phyloP scores from a whole-genome alignment of 148 eudicot species.

The Heliamphora exappendiculata region DNA sequence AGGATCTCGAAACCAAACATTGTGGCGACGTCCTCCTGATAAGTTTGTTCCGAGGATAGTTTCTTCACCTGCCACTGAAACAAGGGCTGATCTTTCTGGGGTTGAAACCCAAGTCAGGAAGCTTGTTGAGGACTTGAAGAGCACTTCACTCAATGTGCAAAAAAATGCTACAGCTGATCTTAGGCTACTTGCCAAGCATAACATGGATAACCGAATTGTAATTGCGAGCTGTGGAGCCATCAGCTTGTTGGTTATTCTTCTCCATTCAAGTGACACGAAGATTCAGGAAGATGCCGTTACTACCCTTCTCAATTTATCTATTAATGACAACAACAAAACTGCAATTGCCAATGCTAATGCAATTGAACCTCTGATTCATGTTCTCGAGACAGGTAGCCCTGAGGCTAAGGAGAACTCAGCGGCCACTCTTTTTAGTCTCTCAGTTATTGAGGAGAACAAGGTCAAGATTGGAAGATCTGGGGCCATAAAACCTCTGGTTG shows the following conservation, averaged over 20 bases:
- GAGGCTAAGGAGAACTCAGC: constrained; percentile 91
- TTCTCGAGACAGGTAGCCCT: constrained; percentile 63
- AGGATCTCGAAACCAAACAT: constrained; percentile 41
- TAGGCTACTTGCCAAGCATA: constrained; percentile 67
- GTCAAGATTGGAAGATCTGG: constrained; percentile 58
- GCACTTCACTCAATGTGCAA: constrained; percentile 43
- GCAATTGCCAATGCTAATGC: constrained; percentile 67
- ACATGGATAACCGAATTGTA: constrained; percentile 66
- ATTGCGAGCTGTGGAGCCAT: constrained; percentile 67
- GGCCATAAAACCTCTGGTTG: constrained; percentile 73
- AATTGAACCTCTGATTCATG: constrained; percentile 70
- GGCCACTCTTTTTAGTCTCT: constrained; percentile 72
- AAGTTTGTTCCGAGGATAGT: constrained; percentile 46
- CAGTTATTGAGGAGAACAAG: constrained; percentile 61
- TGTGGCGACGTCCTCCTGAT: constrained; percentile 43
- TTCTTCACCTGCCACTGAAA: constrained; percentile 35
- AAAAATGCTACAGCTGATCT: constrained; percentile 53
- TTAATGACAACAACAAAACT: constrained; percentile 68
- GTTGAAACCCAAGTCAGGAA: constrained; percentile 44
- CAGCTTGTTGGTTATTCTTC: constrained; percentile 49
- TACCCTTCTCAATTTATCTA: constrained; percentile 77
- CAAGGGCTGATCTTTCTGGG: constrained; percentile 37
- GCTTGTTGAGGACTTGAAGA: constrained; percentile 52
- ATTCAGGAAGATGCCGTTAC: constrained; percentile 82
- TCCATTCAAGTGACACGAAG: constrained; percentile 42